Percentiles rank a stretch among this genome's conserved stretches.
These are phyloP conservation scores for Pseudocohnilembus persalinus DNA, from an alignment of 169 alveolate genomes.

Conservation along the genomic window DNA sequence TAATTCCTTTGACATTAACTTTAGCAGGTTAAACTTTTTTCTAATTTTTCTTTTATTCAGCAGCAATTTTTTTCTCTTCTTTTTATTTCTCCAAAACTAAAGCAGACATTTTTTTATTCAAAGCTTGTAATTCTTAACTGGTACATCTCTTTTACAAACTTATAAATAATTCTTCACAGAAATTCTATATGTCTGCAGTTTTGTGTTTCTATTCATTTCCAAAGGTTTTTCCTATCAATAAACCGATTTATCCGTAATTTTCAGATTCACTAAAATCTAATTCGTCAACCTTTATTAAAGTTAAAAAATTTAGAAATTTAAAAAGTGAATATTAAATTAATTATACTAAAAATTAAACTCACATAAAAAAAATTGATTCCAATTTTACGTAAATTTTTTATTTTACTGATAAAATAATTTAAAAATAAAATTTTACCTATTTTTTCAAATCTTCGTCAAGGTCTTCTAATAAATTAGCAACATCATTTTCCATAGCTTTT, in stretches of 20 bases:
- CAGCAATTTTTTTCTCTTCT: background rate
- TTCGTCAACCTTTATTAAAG: background rate
- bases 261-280: background rate
- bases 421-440: no score
- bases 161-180: background rate
- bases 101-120: background rate
- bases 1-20: background rate
- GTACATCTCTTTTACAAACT: background rate
- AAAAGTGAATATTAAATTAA: no score
- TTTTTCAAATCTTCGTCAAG: background rate
- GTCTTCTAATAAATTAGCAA: background rate
- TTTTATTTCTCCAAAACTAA: background rate
- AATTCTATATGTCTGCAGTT: background rate
- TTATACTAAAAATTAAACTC: no score
- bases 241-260: background rate
- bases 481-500: background rate
- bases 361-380: no score
- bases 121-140: background rate
- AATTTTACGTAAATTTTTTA: no score
- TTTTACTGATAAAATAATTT: no score
- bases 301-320: no score
- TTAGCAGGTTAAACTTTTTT: background rate
- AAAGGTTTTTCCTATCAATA: no score
- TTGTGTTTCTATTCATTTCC: background rate
- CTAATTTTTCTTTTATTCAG: background rate